phyloP scores from a whole-genome alignment of 805 yeast genomes.

The Candida hispaniensis region DNA sequence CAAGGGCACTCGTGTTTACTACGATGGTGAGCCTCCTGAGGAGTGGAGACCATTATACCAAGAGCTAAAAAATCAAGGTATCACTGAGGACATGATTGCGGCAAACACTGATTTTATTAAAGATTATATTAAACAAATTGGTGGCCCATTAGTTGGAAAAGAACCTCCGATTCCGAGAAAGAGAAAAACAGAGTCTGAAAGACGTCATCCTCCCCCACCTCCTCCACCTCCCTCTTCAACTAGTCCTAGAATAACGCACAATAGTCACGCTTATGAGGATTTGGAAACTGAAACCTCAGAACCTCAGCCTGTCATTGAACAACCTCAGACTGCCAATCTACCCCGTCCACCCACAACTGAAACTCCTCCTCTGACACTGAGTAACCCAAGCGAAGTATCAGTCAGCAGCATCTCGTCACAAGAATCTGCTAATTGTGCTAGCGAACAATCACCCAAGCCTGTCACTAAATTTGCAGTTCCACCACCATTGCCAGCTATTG shows the following conservation, averaged over 20 bases:
- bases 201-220: slow-evolving; percentile 20
- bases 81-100: slow-evolving; percentile 79
- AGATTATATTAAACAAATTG: slow-evolving; percentile 60
- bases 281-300: too few relatives aligned
- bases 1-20: slow-evolving; percentile 39
- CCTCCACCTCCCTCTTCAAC: slow-evolving; percentile 32
- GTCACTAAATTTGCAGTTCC: slow-evolving; percentile 20
- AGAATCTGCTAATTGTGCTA: slow-evolving; percentile 15
- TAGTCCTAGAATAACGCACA: slow-evolving; percentile 22
- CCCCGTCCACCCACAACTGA: too few relatives aligned
- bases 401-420: slow-evolving; percentile 14
- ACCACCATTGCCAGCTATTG: slow-evolving; percentile 22
- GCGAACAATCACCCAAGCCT: slow-evolving; percentile 18
- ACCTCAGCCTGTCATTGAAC: too few relatives aligned
- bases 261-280: slow-evolving; percentile 34
- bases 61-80: slow-evolving; percentile 68
- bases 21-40: slow-evolving; percentile 70
- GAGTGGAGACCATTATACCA: slow-evolving; percentile 72
- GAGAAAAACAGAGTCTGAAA: slow-evolving; percentile 25
- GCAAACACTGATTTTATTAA: slow-evolving; percentile 76
- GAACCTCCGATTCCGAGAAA: slow-evolving; percentile 77
- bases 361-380: too few relatives aligned
- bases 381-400: slow-evolving; percentile 11
- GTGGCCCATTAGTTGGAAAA: slow-evolving; percentile 70
- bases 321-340: too few relatives aligned